phyloP scores from a whole-genome alignment of 2,329 filamentous ascomycete genomes.

The Cadophora gregata region DNA sequence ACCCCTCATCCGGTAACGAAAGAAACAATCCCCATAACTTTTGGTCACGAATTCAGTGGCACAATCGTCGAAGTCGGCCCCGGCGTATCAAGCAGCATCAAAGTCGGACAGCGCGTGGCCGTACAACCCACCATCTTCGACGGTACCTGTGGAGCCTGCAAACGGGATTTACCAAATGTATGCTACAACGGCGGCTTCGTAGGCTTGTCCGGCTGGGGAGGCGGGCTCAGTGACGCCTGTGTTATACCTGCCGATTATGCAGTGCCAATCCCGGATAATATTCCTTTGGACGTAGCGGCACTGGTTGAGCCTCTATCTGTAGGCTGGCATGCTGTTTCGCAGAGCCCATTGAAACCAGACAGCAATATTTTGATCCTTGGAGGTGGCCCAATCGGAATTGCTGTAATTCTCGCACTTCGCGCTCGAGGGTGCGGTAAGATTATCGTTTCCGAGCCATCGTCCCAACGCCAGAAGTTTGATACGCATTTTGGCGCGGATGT shows the following conservation, averaged over 20 bases:
- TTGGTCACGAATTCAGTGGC: slow-evolving; percentile 71
- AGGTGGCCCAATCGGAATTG: slow-evolving; percentile 67
- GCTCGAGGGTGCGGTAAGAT: slow-evolving; percentile 59
- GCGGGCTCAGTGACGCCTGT: slow-evolving; percentile 61
- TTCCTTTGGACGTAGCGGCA: slow-evolving; percentile 59
- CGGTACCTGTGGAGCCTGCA: slow-evolving; percentile 60
- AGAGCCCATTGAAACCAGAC: slow-evolving; percentile 52
- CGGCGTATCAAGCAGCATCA: slow-evolving; percentile 51
- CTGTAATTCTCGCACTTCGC: slow-evolving; percentile 62
- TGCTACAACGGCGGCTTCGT: slow-evolving; percentile 63
- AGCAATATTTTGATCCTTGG: slow-evolving; percentile 62
- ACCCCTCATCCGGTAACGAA: slow-evolving; percentile 63
- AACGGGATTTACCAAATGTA: slow-evolving; percentile 58
- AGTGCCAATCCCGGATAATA: slow-evolving; percentile 56
- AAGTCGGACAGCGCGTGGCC: slow-evolving; percentile 61
- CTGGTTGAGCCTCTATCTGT: slow-evolving; percentile 68
- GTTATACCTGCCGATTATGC: slow-evolving; percentile 56
- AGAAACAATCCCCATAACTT: slow-evolving; percentile 61
- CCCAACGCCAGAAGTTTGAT: slow-evolving; percentile 56
- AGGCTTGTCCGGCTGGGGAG: slow-evolving; percentile 53
- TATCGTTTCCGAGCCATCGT: slow-evolving; percentile 62
- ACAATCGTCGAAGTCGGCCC: slow-evolving; percentile 63
- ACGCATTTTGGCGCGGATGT: slow-evolving; percentile 60
- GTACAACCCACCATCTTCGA: slow-evolving; percentile 67
- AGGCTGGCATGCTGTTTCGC: slow-evolving; percentile 66